Base-by-base conservation (phyloP, 306 rosid genomes). In the Citrullus amarus region DNA sequence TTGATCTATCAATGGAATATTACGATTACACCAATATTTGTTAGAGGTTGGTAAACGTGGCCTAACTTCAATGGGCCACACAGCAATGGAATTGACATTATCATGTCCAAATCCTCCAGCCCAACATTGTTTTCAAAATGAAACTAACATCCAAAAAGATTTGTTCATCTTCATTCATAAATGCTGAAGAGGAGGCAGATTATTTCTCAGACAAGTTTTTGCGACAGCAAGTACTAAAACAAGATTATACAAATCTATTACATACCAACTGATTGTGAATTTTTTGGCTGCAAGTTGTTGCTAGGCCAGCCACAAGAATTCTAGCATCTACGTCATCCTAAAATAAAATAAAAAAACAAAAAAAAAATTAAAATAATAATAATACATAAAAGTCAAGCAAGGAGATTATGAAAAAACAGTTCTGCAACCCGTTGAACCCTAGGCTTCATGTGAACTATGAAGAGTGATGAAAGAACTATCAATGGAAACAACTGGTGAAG, bases 241-340 rank as follows among this genome's bases (percentile, higher is more conserved):
- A 50, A 30, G 60, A 50, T 72, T 72, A 1, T 15, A 72, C 44
- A 30, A 50, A 34, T 58, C 77, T 50, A 50, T 14, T 1, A 51
- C 81, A 28, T 88, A 96, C 99, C 98, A 96, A 82, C 76, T 96
- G 99, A 80, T 96, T 96, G 88, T 96, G 98, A 85, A 96, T 89
- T 85, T 96, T 96, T 85, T 96, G 99, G 89, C 98, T 96, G 70
- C 99, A 96, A 75, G 97, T 93, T 81, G 96, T 90, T 79, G 98
- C 91, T 78, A 91, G 86, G 82, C 94, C 99, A 79, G 99, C 97
- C 68, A 93, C 88, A 63, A 91, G 59, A 80, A 96, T 59, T 86
- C 81, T 89, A 62, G 98, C 96, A 41, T 91, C 97, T 77, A 96
- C 93, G 65, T 86, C 83, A 80, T 82, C 96, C 99, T 96, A 91